Evolutionary conservation across 148 eudicot species (phyloP).

Genomic region (Cornus kousa): DNA sequence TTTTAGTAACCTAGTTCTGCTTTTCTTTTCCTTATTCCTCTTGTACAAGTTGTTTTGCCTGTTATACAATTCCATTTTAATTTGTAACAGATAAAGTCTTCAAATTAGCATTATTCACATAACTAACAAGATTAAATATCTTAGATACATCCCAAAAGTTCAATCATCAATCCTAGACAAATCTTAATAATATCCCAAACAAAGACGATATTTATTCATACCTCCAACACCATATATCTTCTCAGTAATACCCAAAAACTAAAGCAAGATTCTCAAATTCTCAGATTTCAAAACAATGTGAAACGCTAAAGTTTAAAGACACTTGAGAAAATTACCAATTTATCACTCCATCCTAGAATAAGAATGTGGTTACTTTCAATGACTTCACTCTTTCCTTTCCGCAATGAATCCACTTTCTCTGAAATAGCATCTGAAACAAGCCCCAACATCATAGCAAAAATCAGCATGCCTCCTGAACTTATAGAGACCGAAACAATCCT

Average conservation of each 20-base stretch:
- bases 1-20: too few species aligned
- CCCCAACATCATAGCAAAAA: conserved; percentile 97
- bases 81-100: not conserved
- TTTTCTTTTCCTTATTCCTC: too few species aligned
- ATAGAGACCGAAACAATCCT: conserved; percentile 87
- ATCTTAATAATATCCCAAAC: not conserved
- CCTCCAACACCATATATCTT: not conserved
- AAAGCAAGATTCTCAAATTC: not conserved
- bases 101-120: not conserved
- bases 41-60: too few species aligned
- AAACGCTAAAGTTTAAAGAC: not conserved
- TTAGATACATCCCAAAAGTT: too few species aligned
- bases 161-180: too few species aligned
- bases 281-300: not conserved
- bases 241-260: not conserved
- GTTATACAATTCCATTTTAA: too few species aligned
- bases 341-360: conserved; percentile 97
- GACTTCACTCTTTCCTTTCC: conserved; percentile 97
- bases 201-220: conserved; percentile 9
- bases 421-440: conserved; percentile 98
- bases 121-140: not conserved
- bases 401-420: conserved; percentile 87
- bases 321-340: conserved; percentile 53
- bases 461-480: conserved; percentile 92
- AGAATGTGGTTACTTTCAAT: conserved; percentile 84